phyloP scores from a whole-genome alignment of 305 asterid genomes.

The Rubia peregrina region DNA sequence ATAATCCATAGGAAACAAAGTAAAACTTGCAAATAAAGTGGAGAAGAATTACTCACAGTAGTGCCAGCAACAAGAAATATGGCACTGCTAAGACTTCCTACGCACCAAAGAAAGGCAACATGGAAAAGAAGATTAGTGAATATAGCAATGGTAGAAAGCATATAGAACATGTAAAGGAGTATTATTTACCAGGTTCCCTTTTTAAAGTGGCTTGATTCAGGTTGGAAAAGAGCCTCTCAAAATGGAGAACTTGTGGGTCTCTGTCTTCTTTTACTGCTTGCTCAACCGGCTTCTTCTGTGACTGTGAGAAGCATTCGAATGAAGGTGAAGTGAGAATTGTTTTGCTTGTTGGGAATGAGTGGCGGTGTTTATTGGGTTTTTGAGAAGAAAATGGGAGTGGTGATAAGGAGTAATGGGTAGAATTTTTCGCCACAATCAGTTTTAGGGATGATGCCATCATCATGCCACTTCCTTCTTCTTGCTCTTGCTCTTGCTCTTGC shows the following conservation, averaged over 20 bases:
- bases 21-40: constrained; percentile 10
- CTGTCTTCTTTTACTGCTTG: constrained; percentile 32
- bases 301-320: constrained; percentile 47
- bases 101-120: constrained; percentile 9
- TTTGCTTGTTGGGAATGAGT: constrained; percentile 5
- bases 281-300: constrained; percentile 31
- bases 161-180: neutral
- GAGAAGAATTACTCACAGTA: constrained; percentile 51
- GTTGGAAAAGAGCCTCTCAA: constrained; percentile 80
- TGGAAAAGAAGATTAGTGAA: constrained; percentile 1
- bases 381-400: neutral
- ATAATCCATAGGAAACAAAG: neutral
- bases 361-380: neutral
- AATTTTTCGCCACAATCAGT: constrained; percentile 1
- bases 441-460: neutral
- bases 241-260: constrained; percentile 34
- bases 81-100: constrained; percentile 86
- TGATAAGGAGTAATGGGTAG: neutral
- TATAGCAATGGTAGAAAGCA: neutral
- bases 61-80: constrained; percentile 92
- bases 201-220: constrained; percentile 68
- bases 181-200: constrained; percentile 72
- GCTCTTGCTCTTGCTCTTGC: neutral
- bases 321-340: constrained; percentile 18
- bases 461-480: neutral